A percentile compares a stretch with the other conserved stretches of the same genome.
These are phyloP conservation scores for Bassia scoparia DNA, from an alignment of 148 eudicot species.

Conservation along the genomic window DNA sequence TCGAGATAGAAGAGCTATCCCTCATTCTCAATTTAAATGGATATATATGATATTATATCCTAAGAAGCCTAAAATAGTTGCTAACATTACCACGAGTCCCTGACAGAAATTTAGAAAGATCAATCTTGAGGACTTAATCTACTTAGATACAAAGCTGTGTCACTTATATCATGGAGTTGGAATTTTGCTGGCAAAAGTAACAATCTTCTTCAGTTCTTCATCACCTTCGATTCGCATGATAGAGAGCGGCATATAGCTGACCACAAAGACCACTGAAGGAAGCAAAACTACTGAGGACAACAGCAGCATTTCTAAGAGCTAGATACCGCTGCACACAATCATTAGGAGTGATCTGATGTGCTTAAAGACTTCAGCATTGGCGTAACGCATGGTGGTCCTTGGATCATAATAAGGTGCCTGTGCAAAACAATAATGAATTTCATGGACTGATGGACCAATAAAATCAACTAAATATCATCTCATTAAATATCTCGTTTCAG, in stretches of 20 bases:
- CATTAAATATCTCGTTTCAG: not conserved
- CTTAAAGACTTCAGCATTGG: slow-evolving; percentile 83
- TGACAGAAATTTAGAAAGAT: too few relatives aligned
- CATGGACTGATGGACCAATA: not conserved
- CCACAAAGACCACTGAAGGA: not conserved
- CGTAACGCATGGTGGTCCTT: slow-evolving; percentile 87
- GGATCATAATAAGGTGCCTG: slow-evolving; percentile 96
- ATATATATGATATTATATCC: too few relatives aligned
- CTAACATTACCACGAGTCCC: too few relatives aligned
- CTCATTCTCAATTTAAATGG: too few relatives aligned
- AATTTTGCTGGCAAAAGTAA: not conserved
- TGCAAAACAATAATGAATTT: slow-evolving; percentile 9
- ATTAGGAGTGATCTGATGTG: slow-evolving; percentile 73
- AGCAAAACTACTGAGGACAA: slow-evolving; percentile 50
- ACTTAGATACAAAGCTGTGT: not conserved
- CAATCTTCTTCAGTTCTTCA: not conserved
- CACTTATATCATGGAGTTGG: not conserved
- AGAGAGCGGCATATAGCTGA: not conserved
- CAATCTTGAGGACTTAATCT: too few relatives aligned
- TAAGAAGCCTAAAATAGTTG: too few relatives aligned
- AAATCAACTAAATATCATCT: not conserved
- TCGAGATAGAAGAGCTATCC: too few relatives aligned
- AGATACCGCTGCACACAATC: slow-evolving; percentile 89
- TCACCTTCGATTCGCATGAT: not conserved
- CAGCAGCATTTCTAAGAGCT: slow-evolving; percentile 90